Percentiles rank a stretch among this genome's conserved stretches.
Evolutionary conservation across 2,329 filamentous ascomycete genomes (phyloP).

Genomic region (Rutstroemia sydowiana): DNA sequence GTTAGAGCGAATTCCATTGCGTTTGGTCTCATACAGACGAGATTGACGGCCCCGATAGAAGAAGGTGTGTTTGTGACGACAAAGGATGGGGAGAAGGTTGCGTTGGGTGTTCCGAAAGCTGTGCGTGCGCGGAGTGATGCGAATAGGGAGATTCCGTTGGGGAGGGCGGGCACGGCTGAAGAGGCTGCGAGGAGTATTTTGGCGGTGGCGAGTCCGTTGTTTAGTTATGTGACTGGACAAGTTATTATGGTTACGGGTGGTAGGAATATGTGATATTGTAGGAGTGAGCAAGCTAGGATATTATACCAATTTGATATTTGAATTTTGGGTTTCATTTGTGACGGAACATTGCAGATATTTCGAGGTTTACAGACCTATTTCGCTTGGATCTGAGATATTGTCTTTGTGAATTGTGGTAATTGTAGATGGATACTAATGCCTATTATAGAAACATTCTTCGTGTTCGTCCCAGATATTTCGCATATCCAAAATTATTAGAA

Average conservation of each 20-base stretch:
- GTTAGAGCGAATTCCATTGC: slow-evolving; percentile 78
- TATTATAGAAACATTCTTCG: no score
- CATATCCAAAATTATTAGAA: no score
- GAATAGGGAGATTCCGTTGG: slow-evolving; percentile 67
- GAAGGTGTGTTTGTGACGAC: slow-evolving; percentile 71
- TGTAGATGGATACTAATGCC: no score
- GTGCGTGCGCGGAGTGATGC: slow-evolving; percentile 36
- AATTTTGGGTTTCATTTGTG: background rate
- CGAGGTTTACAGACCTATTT: no score
- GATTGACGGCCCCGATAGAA: slow-evolving; percentile 79
- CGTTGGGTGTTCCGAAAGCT: slow-evolving; percentile 66
- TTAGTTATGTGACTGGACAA: slow-evolving; percentile 80
- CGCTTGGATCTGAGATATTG: no score
- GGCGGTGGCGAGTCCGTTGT: slow-evolving; percentile 72
- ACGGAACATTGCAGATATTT: no score
- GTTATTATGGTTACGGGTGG: slow-evolving; percentile 83
- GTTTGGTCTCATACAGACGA: slow-evolving; percentile 74
- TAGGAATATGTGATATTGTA: slow-evolving; percentile 43
- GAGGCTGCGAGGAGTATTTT: slow-evolving; percentile 75
- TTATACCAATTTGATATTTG: background rate
- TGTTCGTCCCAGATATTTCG: no score
- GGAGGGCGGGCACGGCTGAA: slow-evolving; percentile 67
- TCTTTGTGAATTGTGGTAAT: no score
- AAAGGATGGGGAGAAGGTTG: slow-evolving; percentile 67
- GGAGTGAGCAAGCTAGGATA: background rate